These are phyloP conservation scores for Raddia guianensis DNA, from an alignment of 176 grass and related monocot genomes.

Conservation along the genomic window DNA sequence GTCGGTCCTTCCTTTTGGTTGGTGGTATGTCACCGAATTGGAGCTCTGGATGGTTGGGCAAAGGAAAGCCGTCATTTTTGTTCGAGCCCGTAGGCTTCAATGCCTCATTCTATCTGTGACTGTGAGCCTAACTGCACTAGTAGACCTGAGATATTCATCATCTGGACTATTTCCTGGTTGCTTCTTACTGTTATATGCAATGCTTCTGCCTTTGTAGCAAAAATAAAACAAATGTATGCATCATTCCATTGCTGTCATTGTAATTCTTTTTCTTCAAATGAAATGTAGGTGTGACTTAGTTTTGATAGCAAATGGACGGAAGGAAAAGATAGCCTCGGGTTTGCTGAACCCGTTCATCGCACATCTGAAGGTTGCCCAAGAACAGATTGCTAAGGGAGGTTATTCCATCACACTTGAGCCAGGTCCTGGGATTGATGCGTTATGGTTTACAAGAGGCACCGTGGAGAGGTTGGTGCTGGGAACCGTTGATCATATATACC, in stretches of 20 bases:
- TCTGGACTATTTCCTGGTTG: constrained; percentile 3
- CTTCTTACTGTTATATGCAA: background rate
- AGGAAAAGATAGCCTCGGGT: constrained; percentile 90
- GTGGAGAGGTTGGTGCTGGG: constrained; percentile 64
- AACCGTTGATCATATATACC: background rate
- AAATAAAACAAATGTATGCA: background rate
- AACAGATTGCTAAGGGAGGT: constrained; percentile 88
- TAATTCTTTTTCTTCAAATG: constrained; percentile 1
- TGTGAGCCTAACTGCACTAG: background rate
- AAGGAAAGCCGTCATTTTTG: background rate
- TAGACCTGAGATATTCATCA: constrained; percentile 22
- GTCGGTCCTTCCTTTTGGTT: constrained; percentile 16
- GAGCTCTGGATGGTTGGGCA: constrained; percentile 9
- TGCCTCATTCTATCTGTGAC: background rate
- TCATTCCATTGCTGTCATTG: background rate
- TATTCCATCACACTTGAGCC: constrained; percentile 87
- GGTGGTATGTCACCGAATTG: background rate
- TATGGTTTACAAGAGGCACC: constrained; percentile 92
- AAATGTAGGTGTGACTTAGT: constrained; percentile 90
- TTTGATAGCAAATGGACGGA: constrained; percentile 65
- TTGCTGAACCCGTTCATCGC: constrained; percentile 85
- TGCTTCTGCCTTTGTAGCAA: background rate
- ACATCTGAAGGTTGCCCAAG: constrained; percentile 82
- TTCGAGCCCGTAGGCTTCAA: background rate
- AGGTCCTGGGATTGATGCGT: constrained; percentile 38